Evolutionary conservation across 495 filamentous ascomycete genomes (phyloP).

Genomic region (Aspergillus coremiiformis): DNA sequence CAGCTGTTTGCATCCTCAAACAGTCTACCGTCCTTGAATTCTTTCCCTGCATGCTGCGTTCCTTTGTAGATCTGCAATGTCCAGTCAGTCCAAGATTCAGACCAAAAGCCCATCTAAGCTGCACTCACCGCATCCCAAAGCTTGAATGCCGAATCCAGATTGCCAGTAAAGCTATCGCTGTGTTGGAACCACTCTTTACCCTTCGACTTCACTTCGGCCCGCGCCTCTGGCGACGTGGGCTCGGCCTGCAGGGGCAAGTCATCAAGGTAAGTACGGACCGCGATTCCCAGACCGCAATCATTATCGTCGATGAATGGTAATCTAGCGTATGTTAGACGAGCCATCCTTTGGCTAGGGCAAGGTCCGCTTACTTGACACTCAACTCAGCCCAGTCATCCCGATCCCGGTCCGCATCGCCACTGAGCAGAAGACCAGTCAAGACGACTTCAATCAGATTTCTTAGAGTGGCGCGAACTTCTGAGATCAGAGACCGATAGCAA

Average conservation of each 20-base stretch:
- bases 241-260: conserved; percentile 55
- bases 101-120: background rate
- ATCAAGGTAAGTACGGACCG: conserved; percentile 87
- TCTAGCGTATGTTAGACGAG: conserved; percentile 42
- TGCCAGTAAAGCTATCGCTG: conserved; percentile 64
- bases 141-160: conserved; percentile 71
- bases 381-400: conserved; percentile 64
- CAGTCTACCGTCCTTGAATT: conserved; percentile 53
- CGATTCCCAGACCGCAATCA: conserved; percentile 80
- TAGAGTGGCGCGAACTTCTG: conserved; percentile 65
- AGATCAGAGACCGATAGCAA: conserved; percentile 75
- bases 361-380: conserved; percentile 55
- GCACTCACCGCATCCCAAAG: conserved; percentile 71
- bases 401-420: conserved; percentile 65
- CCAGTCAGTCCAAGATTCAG: background rate
- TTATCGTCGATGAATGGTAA: conserved; percentile 81
- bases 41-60: conserved; percentile 56
- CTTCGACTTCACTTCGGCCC: conserved; percentile 53
- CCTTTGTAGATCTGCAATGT: conserved; percentile 51
- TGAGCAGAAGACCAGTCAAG: conserved; percentile 68
- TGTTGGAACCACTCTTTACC: conserved; percentile 70
- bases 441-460: conserved; percentile 79
- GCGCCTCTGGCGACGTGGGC: conserved; percentile 51
- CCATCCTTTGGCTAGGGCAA: background rate
- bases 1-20: conserved; percentile 64